A percentile compares a stretch with the other conserved stretches of the same genome.
Evolutionary conservation across 2,329 filamentous ascomycete genomes (phyloP).

Genomic region (Tolypocladium nubicola): DNA sequence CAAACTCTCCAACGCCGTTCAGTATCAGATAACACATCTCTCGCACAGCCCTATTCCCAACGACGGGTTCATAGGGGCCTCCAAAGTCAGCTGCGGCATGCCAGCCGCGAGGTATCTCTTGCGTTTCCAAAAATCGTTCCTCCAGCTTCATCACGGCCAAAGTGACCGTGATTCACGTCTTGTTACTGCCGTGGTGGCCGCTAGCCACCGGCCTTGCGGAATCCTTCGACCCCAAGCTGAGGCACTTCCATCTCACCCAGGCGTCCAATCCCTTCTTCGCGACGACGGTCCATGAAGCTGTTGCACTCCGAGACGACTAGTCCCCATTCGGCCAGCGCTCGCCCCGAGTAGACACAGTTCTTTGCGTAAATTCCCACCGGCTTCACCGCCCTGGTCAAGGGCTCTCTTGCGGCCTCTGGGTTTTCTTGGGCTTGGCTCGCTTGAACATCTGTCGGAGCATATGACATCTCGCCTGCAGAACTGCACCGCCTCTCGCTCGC

Average conservation of each 20-base stretch:
- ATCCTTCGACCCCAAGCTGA: constrained; percentile 28
- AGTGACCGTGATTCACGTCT: background rate
- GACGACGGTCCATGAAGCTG: constrained; percentile 67
- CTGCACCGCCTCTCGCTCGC: background rate
- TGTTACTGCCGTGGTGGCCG: background rate
- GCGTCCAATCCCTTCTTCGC: constrained; percentile 58
- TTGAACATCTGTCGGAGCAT: background rate
- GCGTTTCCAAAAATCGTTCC: background rate
- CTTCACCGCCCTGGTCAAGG: constrained; percentile 31
- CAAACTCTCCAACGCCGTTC: background rate
- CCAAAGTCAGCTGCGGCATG: background rate
- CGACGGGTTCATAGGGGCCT: background rate
- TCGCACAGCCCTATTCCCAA: background rate
- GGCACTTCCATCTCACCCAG: constrained; percentile 56
- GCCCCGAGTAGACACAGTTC: constrained; percentile 53
- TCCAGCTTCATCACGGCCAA: background rate
- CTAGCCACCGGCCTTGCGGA: constrained; percentile 24
- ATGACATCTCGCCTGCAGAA: background rate
- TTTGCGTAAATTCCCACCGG: constrained; percentile 33
- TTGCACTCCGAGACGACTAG: constrained; percentile 69
- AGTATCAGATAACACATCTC: background rate
- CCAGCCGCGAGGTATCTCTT: constrained; percentile 1
- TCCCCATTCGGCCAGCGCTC: constrained; percentile 69
- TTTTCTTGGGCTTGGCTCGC: background rate
- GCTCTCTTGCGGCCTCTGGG: constrained; percentile 12